Evolutionary conservation across 148 eudicot genomes (phyloP).

Genomic region (Dysphania ambrosioides): DNA sequence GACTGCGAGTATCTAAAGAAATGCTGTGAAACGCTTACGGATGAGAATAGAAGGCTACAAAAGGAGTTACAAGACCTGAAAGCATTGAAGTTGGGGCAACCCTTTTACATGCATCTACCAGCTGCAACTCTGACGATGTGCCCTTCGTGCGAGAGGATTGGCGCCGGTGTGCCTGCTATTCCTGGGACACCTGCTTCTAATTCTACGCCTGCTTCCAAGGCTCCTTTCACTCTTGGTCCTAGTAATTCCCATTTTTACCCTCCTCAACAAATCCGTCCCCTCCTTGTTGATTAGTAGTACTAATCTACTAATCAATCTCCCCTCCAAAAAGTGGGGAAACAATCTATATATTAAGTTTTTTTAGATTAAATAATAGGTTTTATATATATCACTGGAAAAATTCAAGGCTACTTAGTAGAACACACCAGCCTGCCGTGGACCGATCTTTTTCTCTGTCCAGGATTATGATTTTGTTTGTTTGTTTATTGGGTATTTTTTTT

Average conservation of each 20-base stretch:
- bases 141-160: slow-evolving; percentile 72
- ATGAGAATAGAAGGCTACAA: slow-evolving; percentile 69
- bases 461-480: slow-evolving; percentile 25
- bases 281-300: slow-evolving; percentile 41
- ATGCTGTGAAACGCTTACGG: slow-evolving; percentile 66
- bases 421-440: slow-evolving; percentile 20
- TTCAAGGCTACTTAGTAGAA: background rate
- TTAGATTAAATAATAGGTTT: background rate
- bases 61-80: slow-evolving; percentile 71
- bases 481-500: slow-evolving; percentile 13
- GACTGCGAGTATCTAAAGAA: slow-evolving; percentile 80
- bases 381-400: background rate
- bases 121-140: slow-evolving; percentile 76
- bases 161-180: slow-evolving; percentile 19
- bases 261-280: slow-evolving; percentile 44
- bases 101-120: slow-evolving; percentile 63
- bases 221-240: slow-evolving; percentile 33
- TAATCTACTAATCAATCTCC: background rate
- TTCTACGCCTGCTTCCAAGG: slow-evolving; percentile 16
- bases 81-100: slow-evolving; percentile 45
- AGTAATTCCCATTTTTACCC: slow-evolving; percentile 40
- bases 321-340: background rate
- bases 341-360: background rate
- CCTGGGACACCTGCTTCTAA: background rate
- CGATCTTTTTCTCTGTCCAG: slow-evolving; percentile 31